Base-by-base conservation (phyloP, 2,329 filamentous ascomycete genomes). In the Fusarium miscanthi region DNA sequence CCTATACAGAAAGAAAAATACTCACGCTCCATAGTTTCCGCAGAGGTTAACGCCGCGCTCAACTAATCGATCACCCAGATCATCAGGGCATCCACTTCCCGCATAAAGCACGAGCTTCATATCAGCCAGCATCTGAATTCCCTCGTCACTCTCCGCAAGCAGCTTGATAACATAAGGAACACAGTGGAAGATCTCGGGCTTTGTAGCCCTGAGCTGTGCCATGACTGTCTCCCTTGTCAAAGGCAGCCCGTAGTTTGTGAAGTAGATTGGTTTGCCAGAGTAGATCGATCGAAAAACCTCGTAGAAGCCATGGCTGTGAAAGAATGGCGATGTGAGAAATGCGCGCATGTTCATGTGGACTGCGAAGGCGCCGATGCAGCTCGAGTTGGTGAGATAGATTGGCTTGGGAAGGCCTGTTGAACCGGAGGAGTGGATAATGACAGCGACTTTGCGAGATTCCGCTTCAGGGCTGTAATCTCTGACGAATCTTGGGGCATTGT, bases 81-180 rank as follows among this genome's bases (percentile, higher is more conserved):
- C 86, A 73, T 91, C 88, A 0, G 89, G 89, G 69, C 88, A 90
- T 8, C 85, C 82, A 21, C 86, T 88, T 1, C 89, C 89, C 5
- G 86, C 88, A 67, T 86, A 90, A 72, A 89, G 82, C 23, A 91
- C 88, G 3, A 88, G 73, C 72, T 88, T 86, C 16, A 86, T 81
- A 30, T 80, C 78, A 2, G 79, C 78, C 21, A 91, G 78, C 4
- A 80, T 80, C 2, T 80, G 74, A 19, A 90, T 83, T 0, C 90
- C 91, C 23, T 86, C 84, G 1, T 87, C 81, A 0, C 85, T 85
- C 75, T 92, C 91, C 1, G 86, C 86, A 2, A 92, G 82, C 0
- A 93, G 80, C 74, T 92, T 92, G 23, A 93, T 78, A 0, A 88
- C 86, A 70, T 92, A 92, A 0, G 91, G 90, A 1, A 92, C 90